These are phyloP conservation scores for Lotmaria passim DNA, from an alignment of 208 protist genomes.

Conservation along the genomic window DNA sequence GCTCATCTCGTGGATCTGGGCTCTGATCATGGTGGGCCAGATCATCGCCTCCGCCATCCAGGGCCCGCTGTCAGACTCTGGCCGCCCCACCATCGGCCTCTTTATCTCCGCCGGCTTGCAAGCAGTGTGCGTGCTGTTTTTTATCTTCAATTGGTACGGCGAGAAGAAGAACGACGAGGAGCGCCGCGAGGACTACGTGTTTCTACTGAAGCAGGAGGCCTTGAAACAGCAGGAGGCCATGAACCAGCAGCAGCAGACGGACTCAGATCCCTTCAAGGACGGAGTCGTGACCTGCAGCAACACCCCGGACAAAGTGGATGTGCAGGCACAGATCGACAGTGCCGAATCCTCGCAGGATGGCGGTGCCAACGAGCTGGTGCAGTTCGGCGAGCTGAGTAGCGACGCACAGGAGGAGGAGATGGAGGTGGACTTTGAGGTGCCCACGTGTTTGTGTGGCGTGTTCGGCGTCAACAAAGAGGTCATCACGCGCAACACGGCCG, in stretches of 20 bases:
- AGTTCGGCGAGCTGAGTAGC: constrained; percentile 6
- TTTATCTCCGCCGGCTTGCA: constrained; percentile 47
- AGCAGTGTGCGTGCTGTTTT: constrained; percentile 34
- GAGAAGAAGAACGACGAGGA: constrained; percentile 61
- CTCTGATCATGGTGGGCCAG: constrained; percentile 34
- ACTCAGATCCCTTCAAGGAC: no score
- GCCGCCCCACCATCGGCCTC: constrained; percentile 33
- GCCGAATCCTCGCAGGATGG: background rate
- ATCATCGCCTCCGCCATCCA: constrained; percentile 44
- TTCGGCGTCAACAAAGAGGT: no score
- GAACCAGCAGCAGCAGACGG: background rate
- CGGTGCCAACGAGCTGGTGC: background rate
- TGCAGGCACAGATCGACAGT: background rate
- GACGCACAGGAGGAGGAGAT: constrained; percentile 14
- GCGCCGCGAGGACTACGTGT: constrained; percentile 44
- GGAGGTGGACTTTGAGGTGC: no score
- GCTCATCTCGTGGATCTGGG: constrained; percentile 56
- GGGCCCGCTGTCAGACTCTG: constrained; percentile 33
- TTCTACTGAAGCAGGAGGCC: constrained; percentile 33
- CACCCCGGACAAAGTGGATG: background rate
- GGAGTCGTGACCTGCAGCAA: no score
- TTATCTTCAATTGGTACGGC: constrained; percentile 30
- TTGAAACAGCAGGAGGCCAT: constrained; percentile 22
- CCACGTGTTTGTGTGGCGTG: no score
- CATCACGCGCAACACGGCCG: no score